Evolutionary conservation across 805 yeast species (phyloP).

Genomic region (Pachysolen tannophilus): DNA sequence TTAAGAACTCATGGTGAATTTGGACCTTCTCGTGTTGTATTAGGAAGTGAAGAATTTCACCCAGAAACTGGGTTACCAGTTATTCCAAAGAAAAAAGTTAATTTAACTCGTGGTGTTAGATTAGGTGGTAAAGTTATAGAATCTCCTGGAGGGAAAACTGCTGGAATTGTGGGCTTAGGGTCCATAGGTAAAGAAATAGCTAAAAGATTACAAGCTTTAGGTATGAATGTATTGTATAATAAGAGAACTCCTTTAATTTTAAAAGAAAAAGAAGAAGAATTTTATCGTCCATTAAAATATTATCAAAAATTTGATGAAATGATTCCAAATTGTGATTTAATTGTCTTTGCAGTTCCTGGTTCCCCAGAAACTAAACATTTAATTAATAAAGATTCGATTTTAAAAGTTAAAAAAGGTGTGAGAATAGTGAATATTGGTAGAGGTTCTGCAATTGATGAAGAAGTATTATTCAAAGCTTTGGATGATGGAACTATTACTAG

Average conservation of each 20-base stretch:
- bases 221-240: conserved; percentile 50
- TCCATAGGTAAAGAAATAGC: conserved; percentile 51
- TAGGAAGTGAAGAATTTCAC: conserved; percentile 24
- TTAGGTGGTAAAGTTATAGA: conserved; percentile 28
- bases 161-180: conserved; percentile 54
- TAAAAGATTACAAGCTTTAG: conserved; percentile 36
- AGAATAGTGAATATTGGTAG: conserved; percentile 53
- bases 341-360: conserved; percentile 52
- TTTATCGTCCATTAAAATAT: conserved; percentile 25
- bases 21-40: conserved; percentile 27
- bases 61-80: conserved; percentile 21
- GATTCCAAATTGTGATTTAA: conserved; percentile 34
- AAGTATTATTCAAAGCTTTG: conserved; percentile 38
- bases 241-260: conserved; percentile 32
- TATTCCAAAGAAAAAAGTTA: conserved; percentile 20
- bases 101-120: conserved; percentile 32
- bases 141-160: conserved; percentile 43
- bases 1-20: conserved; percentile 32
- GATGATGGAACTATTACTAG: conserved; percentile 36
- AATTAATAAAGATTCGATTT: conserved; percentile 33
- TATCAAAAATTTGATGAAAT: conserved; percentile 27
- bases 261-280: conserved; percentile 14
- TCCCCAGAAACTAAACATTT: conserved; percentile 42
- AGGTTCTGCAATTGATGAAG: conserved; percentile 45
- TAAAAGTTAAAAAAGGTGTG: conserved; percentile 25